These are phyloP conservation scores for Albophoma yamanashiensis DNA, from an alignment of 2,329 filamentous ascomycete species.

Conservation along the genomic window DNA sequence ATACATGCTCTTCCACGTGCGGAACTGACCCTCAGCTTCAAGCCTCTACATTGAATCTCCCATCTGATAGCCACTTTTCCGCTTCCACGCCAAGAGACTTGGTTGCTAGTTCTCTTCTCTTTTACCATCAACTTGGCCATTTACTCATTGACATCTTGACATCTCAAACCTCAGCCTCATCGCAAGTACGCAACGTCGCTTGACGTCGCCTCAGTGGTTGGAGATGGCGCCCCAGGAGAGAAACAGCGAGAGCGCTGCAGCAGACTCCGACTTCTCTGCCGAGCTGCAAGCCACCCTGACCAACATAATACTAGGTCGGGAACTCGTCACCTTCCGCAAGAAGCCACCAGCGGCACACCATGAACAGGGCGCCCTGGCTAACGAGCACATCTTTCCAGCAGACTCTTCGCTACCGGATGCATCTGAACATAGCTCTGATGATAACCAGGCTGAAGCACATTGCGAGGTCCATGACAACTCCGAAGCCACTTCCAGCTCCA, in stretches of 20 bases:
- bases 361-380: not conserved
- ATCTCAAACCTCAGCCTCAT: not conserved
- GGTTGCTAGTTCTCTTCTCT: not conserved
- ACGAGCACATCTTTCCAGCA: not conserved
- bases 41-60: not conserved
- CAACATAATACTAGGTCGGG: not conserved
- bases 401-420: not conserved
- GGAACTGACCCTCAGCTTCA: not conserved
- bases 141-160: not conserved
- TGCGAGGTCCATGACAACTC: not conserved
- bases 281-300: not conserved
- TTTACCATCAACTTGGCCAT: not conserved
- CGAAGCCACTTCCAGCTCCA: not conserved
- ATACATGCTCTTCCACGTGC: not conserved
- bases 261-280: not conserved
- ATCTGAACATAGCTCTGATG: not conserved
- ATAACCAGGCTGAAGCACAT: not conserved
- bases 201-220: not conserved
- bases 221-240: not conserved
- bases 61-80: not conserved
- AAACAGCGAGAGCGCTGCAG: not conserved
- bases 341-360: not conserved
- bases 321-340: not conserved
- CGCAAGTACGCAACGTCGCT: not conserved
- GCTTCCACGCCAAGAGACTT: not conserved